Percentiles rank a stretch among this genome's conserved stretches.
These are phyloP conservation scores for Orbilia brochopaga DNA, from an alignment of 2,329 filamentous ascomycete genomes.

Conservation along the genomic window DNA sequence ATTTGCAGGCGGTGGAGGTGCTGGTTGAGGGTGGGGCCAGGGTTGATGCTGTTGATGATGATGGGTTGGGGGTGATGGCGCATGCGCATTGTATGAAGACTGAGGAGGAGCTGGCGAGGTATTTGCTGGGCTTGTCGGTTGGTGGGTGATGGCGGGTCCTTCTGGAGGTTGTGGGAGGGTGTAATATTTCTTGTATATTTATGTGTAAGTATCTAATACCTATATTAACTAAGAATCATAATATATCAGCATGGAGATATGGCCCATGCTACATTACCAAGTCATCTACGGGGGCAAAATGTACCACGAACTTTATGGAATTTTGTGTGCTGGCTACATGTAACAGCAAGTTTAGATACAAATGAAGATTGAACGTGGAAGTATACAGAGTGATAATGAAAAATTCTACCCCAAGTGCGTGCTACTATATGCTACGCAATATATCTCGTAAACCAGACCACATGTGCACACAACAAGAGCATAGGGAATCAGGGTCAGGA, in stretches of 20 bases:
- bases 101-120: conserved; percentile 38
- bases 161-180: neutral
- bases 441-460: conserved; percentile 9
- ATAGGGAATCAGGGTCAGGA: neutral
- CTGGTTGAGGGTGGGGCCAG: conserved; percentile 28
- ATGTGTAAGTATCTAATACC: too few species aligned
- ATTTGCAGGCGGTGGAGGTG: conserved; percentile 22
- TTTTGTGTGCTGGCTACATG: too few species aligned
- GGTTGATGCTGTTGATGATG: conserved; percentile 31
- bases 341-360: too few species aligned
- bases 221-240: too few species aligned
- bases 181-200: too few species aligned
- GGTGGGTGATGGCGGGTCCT: conserved; percentile 14
- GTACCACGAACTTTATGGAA: too few species aligned
- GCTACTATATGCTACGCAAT: neutral
- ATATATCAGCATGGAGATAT: too few species aligned
- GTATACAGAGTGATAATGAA: too few species aligned
- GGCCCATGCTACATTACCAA: too few species aligned
- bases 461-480: neutral
- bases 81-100: conserved; percentile 46
- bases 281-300: too few species aligned
- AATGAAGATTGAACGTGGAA: too few species aligned
- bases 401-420: too few species aligned
- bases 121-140: conserved; percentile 28
- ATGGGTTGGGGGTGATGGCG: conserved; percentile 39